Base-by-base conservation (phyloP, 305 asterid genomes). In the Withania somnifera region DNA sequence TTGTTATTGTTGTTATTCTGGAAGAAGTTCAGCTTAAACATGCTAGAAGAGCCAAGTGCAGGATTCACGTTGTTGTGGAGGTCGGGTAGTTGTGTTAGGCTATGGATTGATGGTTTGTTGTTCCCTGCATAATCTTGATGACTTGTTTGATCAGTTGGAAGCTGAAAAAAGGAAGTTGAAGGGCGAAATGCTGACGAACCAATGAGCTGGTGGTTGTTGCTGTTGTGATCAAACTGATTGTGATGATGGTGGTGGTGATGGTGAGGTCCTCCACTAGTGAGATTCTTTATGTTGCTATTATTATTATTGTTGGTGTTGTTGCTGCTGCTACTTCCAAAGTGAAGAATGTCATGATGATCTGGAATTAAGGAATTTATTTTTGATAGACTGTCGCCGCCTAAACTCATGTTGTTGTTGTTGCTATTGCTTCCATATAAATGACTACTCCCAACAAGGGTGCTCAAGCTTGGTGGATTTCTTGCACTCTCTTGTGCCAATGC, bases 401-500 rank as follows among this genome's bases (percentile, higher is more conserved):
- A 79, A 53, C 82, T 82, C 83, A 87, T 82, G 45, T 52, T 85
- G 28, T 42, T 82, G 50, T 71, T 76, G 47, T 10, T 64, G 36
- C 8, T 57, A 57, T 3, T 30, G 19, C 71, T 60, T 7, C 86
- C 87, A 51, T 83, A 82, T 7, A 94, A 83, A 82, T 90, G 93
- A 82, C 87, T 86, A 13, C 94, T n/a, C n/a, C n/a, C n/a, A n/a
- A n/a, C 93, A 26, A 90, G 89, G 86, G 89, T 83, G 87, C 86
- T 83, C 64, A 93, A 47, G 1, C 92, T 54, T 6, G 95, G 82
- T 28, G 97, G 91, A 79, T 89, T 91, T 7, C 94, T 88, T 1
- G 95, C 98, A 76, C 89, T 91, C 81, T 94, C 98, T 54, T 94
- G 97, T 8, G 98, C 98, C 6, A 94, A 88, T 20, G 97, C 98